Conservation (phyloP, 345 rosid genomes). For the Gynandropsis gynandra region DNA sequence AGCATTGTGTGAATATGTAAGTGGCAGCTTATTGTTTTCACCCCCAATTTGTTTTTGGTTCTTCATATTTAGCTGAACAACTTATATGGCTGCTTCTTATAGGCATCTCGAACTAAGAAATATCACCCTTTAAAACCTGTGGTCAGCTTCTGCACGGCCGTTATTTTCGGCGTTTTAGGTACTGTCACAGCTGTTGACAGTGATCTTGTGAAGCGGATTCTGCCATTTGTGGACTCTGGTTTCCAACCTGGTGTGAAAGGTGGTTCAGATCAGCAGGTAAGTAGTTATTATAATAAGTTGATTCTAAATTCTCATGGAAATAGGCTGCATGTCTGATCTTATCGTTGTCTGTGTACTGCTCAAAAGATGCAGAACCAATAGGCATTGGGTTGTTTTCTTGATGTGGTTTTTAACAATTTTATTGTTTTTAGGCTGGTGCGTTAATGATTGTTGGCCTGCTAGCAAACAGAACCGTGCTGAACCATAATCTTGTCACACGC, state of each 20-base stretch:
- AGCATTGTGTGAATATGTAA: constrained; percentile 73
- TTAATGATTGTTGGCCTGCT: constrained; percentile 76
- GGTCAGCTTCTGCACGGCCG: constrained; percentile 73
- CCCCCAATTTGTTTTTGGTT: constrained; percentile 1
- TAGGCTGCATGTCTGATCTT: not conserved
- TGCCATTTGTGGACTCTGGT: constrained; percentile 72
- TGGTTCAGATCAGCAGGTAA: constrained; percentile 75
- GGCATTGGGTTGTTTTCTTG: constrained; percentile 7
- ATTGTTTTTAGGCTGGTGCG: constrained; percentile 67
- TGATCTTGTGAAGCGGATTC: constrained; percentile 65
- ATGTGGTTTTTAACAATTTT: not conserved
- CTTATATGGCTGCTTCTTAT: constrained; percentile 19
- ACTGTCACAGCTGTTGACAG: constrained; percentile 46
- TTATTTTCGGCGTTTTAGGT: constrained; percentile 69
- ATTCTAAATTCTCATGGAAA: not conserved
- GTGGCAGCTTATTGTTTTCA: constrained; percentile 17
- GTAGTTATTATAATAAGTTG: not conserved
- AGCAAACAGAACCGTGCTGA: constrained; percentile 56
- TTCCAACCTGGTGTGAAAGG: constrained; percentile 50
- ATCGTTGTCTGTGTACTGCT: not conserved
- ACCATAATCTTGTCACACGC: constrained; percentile 64
- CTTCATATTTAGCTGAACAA: constrained; percentile 9
- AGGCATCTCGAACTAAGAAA: constrained; percentile 76
- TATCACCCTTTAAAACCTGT: constrained; percentile 51
- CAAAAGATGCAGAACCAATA: not conserved